Evolutionary conservation across 176 grass and related monocot genomes (phyloP), one percentile per base, ranked within the genome.

Genomic region (Ampelocalamus luodianensis): DNA sequence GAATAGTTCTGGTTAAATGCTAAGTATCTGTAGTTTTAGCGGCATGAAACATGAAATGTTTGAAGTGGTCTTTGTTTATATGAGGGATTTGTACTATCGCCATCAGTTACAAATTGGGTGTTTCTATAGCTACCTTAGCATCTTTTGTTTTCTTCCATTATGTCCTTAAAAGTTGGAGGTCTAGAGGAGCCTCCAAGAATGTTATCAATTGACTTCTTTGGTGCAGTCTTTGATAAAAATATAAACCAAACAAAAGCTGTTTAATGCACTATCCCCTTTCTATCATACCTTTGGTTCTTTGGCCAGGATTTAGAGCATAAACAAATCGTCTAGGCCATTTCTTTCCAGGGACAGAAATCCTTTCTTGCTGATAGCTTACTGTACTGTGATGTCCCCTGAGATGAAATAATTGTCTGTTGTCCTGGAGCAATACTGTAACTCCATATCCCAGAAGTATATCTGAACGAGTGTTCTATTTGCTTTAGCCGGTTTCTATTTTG

Each of bases 21-120:
- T 39, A 44, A 27, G 38, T 53, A 17, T 20, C 20, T 10, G 20
- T 51, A 53, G 18, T 51, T 49, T 0, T 74, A 65, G 26, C 5
- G 72, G 26, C 60, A 13, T 49, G 12, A 65, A 79, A 50, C 54
- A 71, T 62, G 29, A 63, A 26, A 72, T 18, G 58, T 86, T 61
- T 71, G 65, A 24, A 50, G 13, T 79, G 54, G 40, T 61, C 49
- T 49, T 85, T 85, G 75, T 49, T 70, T 50, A 71, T 26, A 5
- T 3, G 63, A 15, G 26, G 49, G 23, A 62, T 48, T 70, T 67
- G n/a, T n/a, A 76, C 51, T 60, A 45, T 45, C 63, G 3, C 64
- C 65, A 37, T 85, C 83, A 36, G 49, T 36, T 46, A 39, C 3
- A 40, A 64, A 1, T 73, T 83, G 68, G n/a, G 63, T 58, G 49